These are phyloP conservation scores for Wickerhamiella parazyma DNA, from an alignment of 805 yeast species.

Conservation along the genomic window DNA sequence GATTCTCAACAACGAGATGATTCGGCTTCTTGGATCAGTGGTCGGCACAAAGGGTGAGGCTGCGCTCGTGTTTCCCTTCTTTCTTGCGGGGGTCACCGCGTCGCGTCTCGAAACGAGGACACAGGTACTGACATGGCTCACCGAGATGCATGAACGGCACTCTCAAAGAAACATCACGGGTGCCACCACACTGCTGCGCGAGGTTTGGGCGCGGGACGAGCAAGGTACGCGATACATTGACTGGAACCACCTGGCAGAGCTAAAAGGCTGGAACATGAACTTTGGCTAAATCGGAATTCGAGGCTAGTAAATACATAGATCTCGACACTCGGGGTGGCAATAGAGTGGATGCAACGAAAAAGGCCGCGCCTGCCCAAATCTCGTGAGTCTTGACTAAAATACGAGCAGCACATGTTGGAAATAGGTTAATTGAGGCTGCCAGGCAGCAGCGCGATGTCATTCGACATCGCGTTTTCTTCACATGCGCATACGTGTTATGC, in stretches of 20 bases:
- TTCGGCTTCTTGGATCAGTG: neutral
- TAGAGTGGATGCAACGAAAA: too few relatives aligned
- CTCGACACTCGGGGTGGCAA: too few relatives aligned
- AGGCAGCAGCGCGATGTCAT: too few relatives aligned
- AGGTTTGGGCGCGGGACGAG: conserved; percentile 31
- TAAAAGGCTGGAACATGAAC: conserved; percentile 64
- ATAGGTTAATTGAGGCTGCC: too few relatives aligned
- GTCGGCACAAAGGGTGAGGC: conserved; percentile 53
- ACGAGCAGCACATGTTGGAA: too few relatives aligned
- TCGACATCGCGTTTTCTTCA: too few relatives aligned
- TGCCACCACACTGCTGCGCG: conserved; percentile 29
- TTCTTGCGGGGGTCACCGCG: conserved; percentile 63
- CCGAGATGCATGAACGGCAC: conserved; percentile 45
- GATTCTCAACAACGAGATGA: conserved; percentile 28
- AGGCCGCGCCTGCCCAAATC: too few relatives aligned
- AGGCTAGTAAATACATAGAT: too few relatives aligned
- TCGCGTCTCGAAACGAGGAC: conserved; percentile 38
- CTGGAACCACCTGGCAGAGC: conserved; percentile 56
- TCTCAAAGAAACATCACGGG: conserved; percentile 50
- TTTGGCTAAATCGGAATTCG: conserved; percentile 30
- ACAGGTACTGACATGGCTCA: conserved; percentile 39
- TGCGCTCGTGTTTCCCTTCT: conserved; percentile 60
- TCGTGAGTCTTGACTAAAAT: too few relatives aligned
- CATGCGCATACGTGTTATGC: too few relatives aligned
- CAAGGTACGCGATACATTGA: conserved; percentile 51